These are phyloP conservation scores for Luffa aegyptiaca DNA, from an alignment of 306 rosid species.

Conservation along the genomic window DNA sequence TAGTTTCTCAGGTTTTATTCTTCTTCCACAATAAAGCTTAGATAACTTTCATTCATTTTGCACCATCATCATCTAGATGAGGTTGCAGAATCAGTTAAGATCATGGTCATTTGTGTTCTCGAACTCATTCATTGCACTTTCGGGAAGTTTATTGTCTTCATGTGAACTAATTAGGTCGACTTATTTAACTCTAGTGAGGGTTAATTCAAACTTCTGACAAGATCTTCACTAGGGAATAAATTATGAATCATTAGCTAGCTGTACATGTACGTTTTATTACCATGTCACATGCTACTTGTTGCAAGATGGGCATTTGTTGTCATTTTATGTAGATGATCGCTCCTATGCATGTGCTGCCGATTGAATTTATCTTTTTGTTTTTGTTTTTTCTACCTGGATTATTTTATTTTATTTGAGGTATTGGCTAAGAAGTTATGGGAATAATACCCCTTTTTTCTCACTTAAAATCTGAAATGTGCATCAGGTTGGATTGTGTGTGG, in stretches of 20 bases:
- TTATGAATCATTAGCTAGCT: background rate
- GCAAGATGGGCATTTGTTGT: background rate
- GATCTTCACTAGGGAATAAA: background rate
- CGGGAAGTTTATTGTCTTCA: background rate
- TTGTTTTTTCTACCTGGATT: background rate
- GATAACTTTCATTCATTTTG: background rate
- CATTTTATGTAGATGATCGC: background rate
- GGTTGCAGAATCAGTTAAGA: background rate
- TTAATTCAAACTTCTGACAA: background rate
- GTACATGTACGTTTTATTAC: background rate
- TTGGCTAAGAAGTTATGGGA: background rate
- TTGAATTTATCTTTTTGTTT: background rate
- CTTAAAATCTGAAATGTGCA: background rate
- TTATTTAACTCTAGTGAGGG: background rate
- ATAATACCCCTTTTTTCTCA: background rate
- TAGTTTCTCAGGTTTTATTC: background rate
- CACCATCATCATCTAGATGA: background rate
- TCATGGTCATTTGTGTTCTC: background rate
- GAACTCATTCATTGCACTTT: background rate
- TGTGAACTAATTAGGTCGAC: background rate
- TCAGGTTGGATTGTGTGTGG: constrained; percentile 80
- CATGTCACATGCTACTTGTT: background rate
- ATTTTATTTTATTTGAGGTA: background rate
- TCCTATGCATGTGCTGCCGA: constrained; percentile 4
- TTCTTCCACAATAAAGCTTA: background rate